Conservation (phyloP, 2,329 filamentous ascomycete species). For the Alternaria hordeiaustralica region DNA sequence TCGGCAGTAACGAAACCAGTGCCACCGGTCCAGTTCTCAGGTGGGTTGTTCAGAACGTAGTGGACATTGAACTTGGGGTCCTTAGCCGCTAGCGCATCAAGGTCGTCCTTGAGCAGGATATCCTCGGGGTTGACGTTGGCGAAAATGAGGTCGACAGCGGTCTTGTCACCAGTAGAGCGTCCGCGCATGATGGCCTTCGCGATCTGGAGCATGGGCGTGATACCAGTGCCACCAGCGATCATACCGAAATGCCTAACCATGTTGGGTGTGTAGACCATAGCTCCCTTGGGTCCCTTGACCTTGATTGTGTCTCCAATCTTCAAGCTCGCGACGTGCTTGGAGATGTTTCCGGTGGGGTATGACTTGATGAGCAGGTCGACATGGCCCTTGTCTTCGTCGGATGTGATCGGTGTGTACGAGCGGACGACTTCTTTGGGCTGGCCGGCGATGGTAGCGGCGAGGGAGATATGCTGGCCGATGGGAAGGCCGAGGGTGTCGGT, state of each 20-base stretch:
- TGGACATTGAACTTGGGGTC: constrained; percentile 85
- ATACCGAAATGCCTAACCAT: constrained; percentile 97
- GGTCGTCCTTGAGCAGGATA: constrained; percentile 90
- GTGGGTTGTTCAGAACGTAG: constrained; percentile 96
- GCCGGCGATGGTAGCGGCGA: constrained; percentile 66
- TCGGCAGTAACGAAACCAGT: constrained; percentile 94
- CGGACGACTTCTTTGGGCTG: constrained; percentile 47
- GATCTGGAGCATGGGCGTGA: constrained; percentile 98
- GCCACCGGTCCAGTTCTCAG: constrained; percentile 87
- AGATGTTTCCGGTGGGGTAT: constrained; percentile 97
- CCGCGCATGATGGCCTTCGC: constrained; percentile 86
- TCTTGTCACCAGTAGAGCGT: constrained; percentile 76
- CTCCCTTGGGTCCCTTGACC: constrained; percentile 92
- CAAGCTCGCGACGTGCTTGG: constrained; percentile 85
- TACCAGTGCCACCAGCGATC: constrained; percentile 96
- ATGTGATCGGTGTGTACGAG: constrained; percentile 53
- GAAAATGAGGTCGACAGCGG: constrained; percentile 88
- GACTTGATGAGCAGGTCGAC: constrained; percentile 98
- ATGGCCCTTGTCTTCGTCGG: constrained; percentile 69
- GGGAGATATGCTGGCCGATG: constrained; percentile 98
- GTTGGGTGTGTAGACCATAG: constrained; percentile 96
- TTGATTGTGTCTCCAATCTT: constrained; percentile 81
- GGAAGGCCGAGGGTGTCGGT: constrained; percentile 89
- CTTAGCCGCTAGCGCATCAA: constrained; percentile 78
- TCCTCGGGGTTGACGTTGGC: constrained; percentile 94